phyloP scores from a whole-genome alignment of 345 rosid species.

The Gossypium bickii region DNA sequence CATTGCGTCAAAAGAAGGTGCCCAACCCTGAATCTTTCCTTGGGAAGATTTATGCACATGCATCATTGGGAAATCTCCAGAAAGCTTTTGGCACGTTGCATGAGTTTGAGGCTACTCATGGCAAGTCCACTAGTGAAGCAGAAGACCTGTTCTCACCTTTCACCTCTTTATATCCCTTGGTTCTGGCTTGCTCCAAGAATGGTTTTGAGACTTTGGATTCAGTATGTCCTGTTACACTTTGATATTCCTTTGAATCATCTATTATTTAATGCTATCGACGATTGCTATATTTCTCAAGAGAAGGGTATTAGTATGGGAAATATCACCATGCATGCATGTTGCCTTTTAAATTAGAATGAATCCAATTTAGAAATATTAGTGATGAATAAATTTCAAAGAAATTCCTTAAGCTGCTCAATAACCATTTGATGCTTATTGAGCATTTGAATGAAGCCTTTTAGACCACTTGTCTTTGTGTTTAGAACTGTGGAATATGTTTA shows the following conservation, averaged over 20 bases:
- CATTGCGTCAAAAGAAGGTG: conserved; percentile 59
- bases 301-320: background rate
- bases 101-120: conserved; percentile 68
- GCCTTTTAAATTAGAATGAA: background rate
- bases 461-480: background rate
- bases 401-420: background rate
- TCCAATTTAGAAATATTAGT: background rate
- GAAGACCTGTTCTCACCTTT: conserved; percentile 87
- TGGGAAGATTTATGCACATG: conserved; percentile 74
- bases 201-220: conserved; percentile 83
- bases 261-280: conserved; percentile 1
- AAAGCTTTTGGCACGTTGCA: conserved; percentile 63
- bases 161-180: conserved; percentile 71
- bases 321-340: background rate
- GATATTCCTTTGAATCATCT: conserved; percentile 6
- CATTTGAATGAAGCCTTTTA: background rate
- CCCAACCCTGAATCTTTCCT: conserved; percentile 69
- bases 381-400: background rate
- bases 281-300: background rate
- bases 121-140: conserved; percentile 33
- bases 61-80: conserved; percentile 71
- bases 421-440: background rate
- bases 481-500: background rate
- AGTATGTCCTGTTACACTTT: conserved; percentile 36
- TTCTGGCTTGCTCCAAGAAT: conserved; percentile 74